Conservation (phyloP, 2,329 filamentous ascomycete genomes). For the Orbilia javanica region DNA sequence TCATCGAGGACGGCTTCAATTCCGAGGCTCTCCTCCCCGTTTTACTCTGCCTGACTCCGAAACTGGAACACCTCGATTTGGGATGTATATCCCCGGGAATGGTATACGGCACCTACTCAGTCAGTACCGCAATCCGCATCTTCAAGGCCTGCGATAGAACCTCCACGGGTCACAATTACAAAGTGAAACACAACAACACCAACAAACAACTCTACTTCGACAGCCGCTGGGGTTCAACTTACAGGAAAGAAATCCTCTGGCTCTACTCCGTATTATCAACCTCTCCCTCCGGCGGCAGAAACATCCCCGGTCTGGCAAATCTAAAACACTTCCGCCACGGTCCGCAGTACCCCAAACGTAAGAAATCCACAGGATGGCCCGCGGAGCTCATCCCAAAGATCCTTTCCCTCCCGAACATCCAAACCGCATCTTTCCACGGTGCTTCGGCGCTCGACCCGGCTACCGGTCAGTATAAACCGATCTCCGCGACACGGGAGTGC, state of each 20-base stretch:
- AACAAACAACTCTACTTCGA: neutral
- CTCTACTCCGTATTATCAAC: slow-evolving; percentile 1
- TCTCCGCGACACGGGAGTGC: neutral
- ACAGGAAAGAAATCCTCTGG: neutral
- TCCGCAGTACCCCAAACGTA: neutral
- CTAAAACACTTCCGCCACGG: slow-evolving; percentile 16
- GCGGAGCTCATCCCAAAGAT: neutral
- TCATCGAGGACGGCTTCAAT: slow-evolving; percentile 5
- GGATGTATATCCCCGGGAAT: neutral
- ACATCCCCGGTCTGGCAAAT: slow-evolving; percentile 1
- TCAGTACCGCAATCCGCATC: neutral
- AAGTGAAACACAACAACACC: neutral
- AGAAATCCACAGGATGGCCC: neutral
- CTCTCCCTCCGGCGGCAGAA: neutral
- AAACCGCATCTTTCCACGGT: neutral
- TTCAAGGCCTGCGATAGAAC: neutral
- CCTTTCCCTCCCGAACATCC: neutral
- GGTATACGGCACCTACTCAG: neutral
- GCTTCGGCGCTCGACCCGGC: neutral
- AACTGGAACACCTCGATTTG: neutral
- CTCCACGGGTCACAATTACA: neutral
- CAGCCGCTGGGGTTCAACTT: neutral
- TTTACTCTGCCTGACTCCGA: neutral
- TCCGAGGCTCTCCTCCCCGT: slow-evolving; percentile 3
- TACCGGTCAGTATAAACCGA: neutral